phyloP scores from a whole-genome alignment of 2,329 filamentous ascomycete genomes.

The Xylaria sp. region DNA sequence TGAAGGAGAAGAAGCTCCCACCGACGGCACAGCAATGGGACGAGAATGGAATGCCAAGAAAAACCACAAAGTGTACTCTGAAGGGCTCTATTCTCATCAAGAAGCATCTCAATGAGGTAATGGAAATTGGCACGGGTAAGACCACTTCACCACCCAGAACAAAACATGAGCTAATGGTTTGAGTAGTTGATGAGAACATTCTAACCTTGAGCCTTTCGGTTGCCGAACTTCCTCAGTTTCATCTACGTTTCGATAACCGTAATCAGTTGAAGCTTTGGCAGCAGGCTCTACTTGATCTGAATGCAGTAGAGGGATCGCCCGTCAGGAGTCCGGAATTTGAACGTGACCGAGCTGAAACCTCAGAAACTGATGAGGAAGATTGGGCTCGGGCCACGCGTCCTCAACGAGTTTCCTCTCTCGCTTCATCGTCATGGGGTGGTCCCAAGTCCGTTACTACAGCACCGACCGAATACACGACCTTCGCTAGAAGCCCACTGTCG shows the following conservation, averaged over 20 bases:
- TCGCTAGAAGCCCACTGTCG: slow-evolving; percentile 64
- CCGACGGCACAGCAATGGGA: slow-evolving; percentile 73
- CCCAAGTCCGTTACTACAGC: slow-evolving; percentile 86
- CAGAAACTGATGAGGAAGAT: slow-evolving; percentile 90
- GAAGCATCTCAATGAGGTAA: slow-evolving; percentile 92
- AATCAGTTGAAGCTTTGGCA: slow-evolving; percentile 91
- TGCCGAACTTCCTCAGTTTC: slow-evolving; percentile 90
- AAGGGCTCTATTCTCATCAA: slow-evolving; percentile 99
- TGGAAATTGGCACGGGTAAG: slow-evolving; percentile 70
- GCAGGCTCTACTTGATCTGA: slow-evolving; percentile 84
- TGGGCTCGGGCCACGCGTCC: slow-evolving; percentile 71
- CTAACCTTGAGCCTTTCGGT: slow-evolving; percentile 92
- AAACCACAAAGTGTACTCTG: slow-evolving; percentile 81
- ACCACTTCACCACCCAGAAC: slow-evolving; percentile 39
- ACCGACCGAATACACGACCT: slow-evolving; percentile 89
- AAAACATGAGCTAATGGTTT: slow-evolving; percentile 44
- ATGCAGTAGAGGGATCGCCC: slow-evolving; percentile 73
- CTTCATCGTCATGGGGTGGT: slow-evolving; percentile 84
- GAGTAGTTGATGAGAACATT: slow-evolving; percentile 76
- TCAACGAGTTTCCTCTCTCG: slow-evolving; percentile 82
- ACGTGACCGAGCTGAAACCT: slow-evolving; percentile 78
- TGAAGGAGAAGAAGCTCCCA: slow-evolving; percentile 90
- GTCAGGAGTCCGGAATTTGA: slow-evolving; percentile 81
- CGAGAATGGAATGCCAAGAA: slow-evolving; percentile 67
- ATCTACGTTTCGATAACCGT: slow-evolving; percentile 86